Evolutionary conservation across 495 filamentous ascomycete genomes (phyloP).

Genomic region (Talaromyces proteolyticus): DNA sequence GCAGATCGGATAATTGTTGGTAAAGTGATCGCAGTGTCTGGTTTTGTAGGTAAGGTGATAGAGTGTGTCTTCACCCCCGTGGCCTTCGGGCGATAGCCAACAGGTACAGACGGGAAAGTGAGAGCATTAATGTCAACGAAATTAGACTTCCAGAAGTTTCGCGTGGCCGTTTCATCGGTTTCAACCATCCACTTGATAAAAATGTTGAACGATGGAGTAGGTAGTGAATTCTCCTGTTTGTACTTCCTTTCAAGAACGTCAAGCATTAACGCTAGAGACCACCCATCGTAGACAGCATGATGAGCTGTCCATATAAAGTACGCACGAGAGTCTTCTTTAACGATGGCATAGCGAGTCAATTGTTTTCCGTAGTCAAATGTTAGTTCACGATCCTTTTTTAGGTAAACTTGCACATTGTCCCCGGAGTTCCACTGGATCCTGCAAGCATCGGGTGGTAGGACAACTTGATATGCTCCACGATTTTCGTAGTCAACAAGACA

Average conservation of each 20-base stretch:
- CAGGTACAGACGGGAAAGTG: slow-evolving; percentile 43
- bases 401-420: slow-evolving; percentile 7
- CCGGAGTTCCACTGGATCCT: slow-evolving; percentile 40
- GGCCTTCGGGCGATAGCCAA: slow-evolving; percentile 3
- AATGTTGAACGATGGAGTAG: neutral
- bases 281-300: slow-evolving; percentile 22
- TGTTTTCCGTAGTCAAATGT: neutral
- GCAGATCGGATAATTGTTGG: slow-evolving; percentile 19
- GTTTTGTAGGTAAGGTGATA: slow-evolving; percentile 10
- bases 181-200: slow-evolving; percentile 21
- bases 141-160: slow-evolving; percentile 23
- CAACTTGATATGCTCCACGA: slow-evolving; percentile 45
- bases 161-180: slow-evolving; percentile 12
- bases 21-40: slow-evolving; percentile 2
- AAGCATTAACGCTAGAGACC: slow-evolving; percentile 6
- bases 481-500: slow-evolving; percentile 44
- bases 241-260: neutral
- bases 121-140: slow-evolving; percentile 32
- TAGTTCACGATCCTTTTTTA: neutral
- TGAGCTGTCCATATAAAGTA: slow-evolving; percentile 21
- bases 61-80: neutral
- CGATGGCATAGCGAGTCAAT: slow-evolving; percentile 29
- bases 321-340: slow-evolving; percentile 8
- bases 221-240: neutral
- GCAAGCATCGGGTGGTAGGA: slow-evolving; percentile 38